Evolutionary conservation across 2,329 filamentous ascomycete genomes (phyloP).

Genomic region (Xylaria sp.): DNA sequence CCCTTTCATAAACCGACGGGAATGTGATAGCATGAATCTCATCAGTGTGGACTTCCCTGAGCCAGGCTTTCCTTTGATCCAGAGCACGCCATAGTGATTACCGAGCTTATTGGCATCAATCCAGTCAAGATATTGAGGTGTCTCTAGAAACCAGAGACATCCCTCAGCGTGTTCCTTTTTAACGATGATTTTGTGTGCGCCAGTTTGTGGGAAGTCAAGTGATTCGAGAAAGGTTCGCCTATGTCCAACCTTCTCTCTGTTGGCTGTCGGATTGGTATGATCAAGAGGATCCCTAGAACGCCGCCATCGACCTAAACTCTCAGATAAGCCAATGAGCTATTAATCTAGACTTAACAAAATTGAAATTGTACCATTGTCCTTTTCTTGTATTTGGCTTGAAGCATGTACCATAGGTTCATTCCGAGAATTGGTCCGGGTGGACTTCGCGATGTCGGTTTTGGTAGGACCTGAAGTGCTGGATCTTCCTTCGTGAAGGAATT

Average conservation of each 20-base stretch:
- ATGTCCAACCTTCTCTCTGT: background rate
- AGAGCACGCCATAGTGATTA: slow-evolving; percentile 52
- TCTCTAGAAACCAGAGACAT: slow-evolving; percentile 42
- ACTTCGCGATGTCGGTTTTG: too few relatives aligned
- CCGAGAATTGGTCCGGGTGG: too few relatives aligned
- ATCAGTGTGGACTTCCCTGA: slow-evolving; percentile 57
- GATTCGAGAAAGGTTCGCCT: background rate
- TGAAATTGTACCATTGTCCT: too few relatives aligned
- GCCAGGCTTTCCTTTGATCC: slow-evolving; percentile 57
- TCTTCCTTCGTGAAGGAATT: too few relatives aligned
- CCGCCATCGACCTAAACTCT: background rate
- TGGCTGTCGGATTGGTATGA: background rate
- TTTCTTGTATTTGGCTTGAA: too few relatives aligned
- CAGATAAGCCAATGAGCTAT: background rate
- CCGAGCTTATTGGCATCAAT: slow-evolving; percentile 39
- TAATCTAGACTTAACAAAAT: background rate
- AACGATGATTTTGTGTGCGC: slow-evolving; percentile 31
- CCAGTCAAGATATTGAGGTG: slow-evolving; percentile 49
- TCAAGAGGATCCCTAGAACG: background rate
- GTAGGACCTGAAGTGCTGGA: too few relatives aligned
- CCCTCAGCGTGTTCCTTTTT: slow-evolving; percentile 36
- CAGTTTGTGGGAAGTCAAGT: slow-evolving; percentile 30
- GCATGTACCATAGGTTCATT: background rate
- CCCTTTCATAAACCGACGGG: slow-evolving; percentile 28
- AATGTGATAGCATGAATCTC: slow-evolving; percentile 46